A percentile compares a stretch with the other conserved stretches of the same genome.
These are phyloP conservation scores for Hippophae gyantsensis DNA, from an alignment of 306 rosid species.

Conservation along the genomic window DNA sequence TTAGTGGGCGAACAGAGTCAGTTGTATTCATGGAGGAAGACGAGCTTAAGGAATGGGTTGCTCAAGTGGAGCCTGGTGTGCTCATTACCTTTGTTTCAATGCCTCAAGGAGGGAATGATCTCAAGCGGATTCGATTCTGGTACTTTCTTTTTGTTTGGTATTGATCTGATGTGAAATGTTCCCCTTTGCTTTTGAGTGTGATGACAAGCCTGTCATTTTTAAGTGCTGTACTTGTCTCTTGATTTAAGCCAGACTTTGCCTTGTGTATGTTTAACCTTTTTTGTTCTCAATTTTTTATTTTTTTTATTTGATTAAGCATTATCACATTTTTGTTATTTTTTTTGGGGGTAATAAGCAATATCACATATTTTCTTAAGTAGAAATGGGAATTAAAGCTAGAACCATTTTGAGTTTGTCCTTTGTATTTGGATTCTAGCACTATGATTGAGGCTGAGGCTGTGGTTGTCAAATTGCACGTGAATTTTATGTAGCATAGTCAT, in stretches of 20 bases:
- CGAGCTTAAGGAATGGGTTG: slow-evolving; percentile 91
- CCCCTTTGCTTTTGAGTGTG: slow-evolving; percentile 14
- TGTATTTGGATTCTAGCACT: slow-evolving; percentile 1
- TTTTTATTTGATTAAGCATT: background rate
- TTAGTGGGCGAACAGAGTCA: slow-evolving; percentile 69
- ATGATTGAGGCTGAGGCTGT: background rate
- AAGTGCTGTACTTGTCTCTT: slow-evolving; percentile 5
- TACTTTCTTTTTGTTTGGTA: slow-evolving; percentile 23
- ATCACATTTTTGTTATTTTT: too few species aligned
- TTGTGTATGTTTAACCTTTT: slow-evolving; percentile 33
- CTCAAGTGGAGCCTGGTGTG: slow-evolving; percentile 99
- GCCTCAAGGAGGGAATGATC: slow-evolving; percentile 92
- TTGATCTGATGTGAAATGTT: slow-evolving; percentile 25
- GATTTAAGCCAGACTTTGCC: slow-evolving; percentile 6
- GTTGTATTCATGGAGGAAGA: slow-evolving; percentile 89
- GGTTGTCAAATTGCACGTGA: slow-evolving; percentile 12
- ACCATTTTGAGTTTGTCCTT: background rate
- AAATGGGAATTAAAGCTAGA: background rate
- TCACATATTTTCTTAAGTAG: slow-evolving; percentile 9
- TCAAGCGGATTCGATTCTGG: slow-evolving; percentile 95
- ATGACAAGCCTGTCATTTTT: slow-evolving; percentile 34
- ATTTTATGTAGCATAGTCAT: background rate
- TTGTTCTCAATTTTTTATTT: slow-evolving; percentile 21
- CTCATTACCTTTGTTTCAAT: slow-evolving; percentile 91
- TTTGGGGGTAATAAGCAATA: slow-evolving; percentile 13